Evolutionary conservation across 768 basidiomycete species (phyloP), one percentile per base, ranked within the genome.

Genomic region (Boletus subcaerulescens): DNA sequence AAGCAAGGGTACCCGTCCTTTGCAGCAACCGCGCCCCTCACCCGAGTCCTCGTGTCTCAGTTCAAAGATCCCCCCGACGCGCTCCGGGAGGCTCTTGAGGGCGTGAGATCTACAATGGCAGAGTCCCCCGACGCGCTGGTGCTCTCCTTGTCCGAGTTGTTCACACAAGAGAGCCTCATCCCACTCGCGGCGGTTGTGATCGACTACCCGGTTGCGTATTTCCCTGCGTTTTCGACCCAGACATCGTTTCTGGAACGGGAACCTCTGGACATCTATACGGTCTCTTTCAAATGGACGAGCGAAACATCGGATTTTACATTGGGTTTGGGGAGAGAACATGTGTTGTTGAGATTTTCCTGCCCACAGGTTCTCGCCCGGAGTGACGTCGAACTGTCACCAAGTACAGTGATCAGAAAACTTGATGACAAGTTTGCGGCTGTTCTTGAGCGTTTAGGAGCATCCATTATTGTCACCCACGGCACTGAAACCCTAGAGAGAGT

Each of bases 161-260:
- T 73, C 14, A 46, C 70, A 5, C 57, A 66, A 46, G 62, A 54
- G 22, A 62, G 52, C 11, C 66, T 73, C 2, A 69, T 87, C 40
- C 79, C 85, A 14, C 71, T 87, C 5, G 82, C 85, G 5, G 86
- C 76, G 1, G 55, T 84, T 9, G 65, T 87, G 24, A 77, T 87
- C 33, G 85, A 85, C 54, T 87, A 87, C 60, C 80, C 81, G 10
- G 77, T 86, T 10, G 77, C 75, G n/a, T 79, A 77, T 46, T 75
- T 77, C 22, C 84, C 84, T 47, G 63, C 77, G 31, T 76, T 76
- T 31, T 45, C 64, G 5, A 57, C 58, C 0, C 67, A 72, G 49
- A 64, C 65, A 4, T 53, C 65, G 17, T 82, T 79, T 60, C 74
- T 87, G n/a, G 68, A 69, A 44, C 64, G 77, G 18, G 72, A 76